These are phyloP conservation scores for Huntiella moniliformis DNA, from an alignment of 2,329 filamentous ascomycete species.

Conservation along the genomic window DNA sequence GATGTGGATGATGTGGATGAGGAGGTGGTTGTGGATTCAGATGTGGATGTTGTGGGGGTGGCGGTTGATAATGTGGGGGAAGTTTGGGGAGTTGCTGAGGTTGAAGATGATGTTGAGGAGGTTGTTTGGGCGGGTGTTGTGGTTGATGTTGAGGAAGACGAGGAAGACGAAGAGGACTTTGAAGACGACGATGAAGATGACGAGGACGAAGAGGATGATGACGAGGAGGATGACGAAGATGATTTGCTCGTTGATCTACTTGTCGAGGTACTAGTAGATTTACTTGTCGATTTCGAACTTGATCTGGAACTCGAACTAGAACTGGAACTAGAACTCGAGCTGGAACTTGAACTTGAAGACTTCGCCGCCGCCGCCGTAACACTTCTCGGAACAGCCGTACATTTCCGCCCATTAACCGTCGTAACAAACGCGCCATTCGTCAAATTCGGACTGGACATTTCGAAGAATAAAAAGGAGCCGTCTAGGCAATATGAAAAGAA, in stretches of 20 bases:
- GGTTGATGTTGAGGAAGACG: background rate
- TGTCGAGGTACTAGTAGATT: background rate
- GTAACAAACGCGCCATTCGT: constrained; percentile 30
- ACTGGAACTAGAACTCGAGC: background rate
- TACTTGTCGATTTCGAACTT: background rate
- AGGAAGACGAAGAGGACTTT: background rate
- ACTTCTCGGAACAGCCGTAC: constrained; percentile 32
- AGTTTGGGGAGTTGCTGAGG: background rate
- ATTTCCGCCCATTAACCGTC: constrained; percentile 29
- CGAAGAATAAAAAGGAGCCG: constrained; percentile 10
- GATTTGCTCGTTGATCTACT: background rate
- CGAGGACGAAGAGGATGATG: background rate
- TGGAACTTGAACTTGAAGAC: constrained; percentile 1
- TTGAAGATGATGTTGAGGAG: constrained; percentile 1
- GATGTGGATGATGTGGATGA: background rate
- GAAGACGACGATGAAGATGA: background rate
- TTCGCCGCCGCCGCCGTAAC: constrained; percentile 14
- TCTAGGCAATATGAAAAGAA: background rate
- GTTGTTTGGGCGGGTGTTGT: constrained; percentile 1
- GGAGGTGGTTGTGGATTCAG: background rate
- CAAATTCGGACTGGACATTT: constrained; percentile 27
- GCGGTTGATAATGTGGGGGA: background rate
- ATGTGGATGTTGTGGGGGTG: background rate
- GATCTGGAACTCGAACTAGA: background rate
- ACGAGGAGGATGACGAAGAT: background rate